These are phyloP conservation scores for Cenchrus purpureus DNA, from an alignment of 176 grass and related monocot genomes.

Conservation along the genomic window DNA sequence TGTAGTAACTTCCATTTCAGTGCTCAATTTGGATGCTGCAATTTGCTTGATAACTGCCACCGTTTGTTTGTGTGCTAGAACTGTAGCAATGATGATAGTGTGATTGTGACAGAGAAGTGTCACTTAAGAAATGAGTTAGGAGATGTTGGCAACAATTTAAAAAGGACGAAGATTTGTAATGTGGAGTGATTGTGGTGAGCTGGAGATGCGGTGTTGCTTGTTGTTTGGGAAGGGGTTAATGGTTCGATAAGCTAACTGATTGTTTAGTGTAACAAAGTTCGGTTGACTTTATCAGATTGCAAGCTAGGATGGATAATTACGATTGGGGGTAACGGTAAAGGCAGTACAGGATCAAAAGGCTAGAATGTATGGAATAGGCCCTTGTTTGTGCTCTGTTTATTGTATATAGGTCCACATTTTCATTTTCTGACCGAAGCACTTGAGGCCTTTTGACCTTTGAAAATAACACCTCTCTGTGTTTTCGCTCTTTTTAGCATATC, in stretches of 20 bases:
- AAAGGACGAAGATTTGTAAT: background rate
- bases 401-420: slow-evolving; percentile 5
- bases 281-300: slow-evolving; percentile 24
- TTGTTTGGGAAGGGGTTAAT: slow-evolving; percentile 14
- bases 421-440: slow-evolving; percentile 1
- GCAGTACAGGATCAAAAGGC: background rate
- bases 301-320: background rate
- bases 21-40: slow-evolving; percentile 17
- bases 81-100: background rate
- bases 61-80: background rate
- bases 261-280: background rate
- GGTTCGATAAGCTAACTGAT: slow-evolving; percentile 10
- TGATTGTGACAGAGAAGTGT: background rate
- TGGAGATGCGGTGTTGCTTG: slow-evolving; percentile 35
- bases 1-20: background rate
- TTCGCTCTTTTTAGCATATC: background rate
- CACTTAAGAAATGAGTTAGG: slow-evolving; percentile 1
- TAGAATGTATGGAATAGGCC: background rate
- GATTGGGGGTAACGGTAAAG: slow-evolving; percentile 4
- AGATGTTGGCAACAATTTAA: background rate
- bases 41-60: background rate
- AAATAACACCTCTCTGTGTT: background rate
- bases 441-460: slow-evolving; percentile 33
- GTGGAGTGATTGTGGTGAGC: background rate
- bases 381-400: slow-evolving; percentile 1